These are phyloP conservation scores for Acanthamoeba healyi DNA, from an alignment of 208 protist genomes.

Conservation along the genomic window DNA sequence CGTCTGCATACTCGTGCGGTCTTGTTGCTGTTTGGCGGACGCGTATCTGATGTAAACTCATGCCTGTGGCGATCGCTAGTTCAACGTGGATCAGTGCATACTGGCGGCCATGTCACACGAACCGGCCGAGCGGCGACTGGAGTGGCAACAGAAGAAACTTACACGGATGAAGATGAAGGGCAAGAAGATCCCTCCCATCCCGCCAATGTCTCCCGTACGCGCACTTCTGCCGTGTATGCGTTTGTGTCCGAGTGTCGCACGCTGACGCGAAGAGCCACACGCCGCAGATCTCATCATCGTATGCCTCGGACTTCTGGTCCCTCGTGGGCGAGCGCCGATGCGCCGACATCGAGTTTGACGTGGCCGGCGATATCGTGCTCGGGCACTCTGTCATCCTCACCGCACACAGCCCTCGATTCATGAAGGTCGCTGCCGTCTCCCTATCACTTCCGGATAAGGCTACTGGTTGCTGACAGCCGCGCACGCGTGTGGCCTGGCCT, in stretches of 20 bases:
- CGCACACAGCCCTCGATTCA: neutral
- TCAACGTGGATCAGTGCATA: neutral
- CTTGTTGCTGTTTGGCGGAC: no score
- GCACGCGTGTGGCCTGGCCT: no score
- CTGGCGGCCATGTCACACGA: neutral
- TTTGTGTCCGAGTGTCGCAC: no score
- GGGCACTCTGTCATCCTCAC: neutral
- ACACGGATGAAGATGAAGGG: neutral
- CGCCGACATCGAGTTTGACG: neutral
- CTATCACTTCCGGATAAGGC: no score
- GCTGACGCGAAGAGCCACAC: no score
- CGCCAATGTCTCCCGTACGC: neutral
- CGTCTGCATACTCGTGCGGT: no score
- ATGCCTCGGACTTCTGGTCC: neutral
- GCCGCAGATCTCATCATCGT: neutral
- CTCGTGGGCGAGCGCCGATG: neutral
- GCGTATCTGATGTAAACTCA: no score
- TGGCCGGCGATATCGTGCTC: neutral
- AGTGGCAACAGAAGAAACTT: neutral
- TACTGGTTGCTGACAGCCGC: no score
- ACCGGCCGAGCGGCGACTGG: neutral
- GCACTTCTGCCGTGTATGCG: no score
- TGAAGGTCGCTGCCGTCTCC: neutral
- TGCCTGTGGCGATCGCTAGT: no score
- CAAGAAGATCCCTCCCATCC: neutral